These are phyloP conservation scores for Grigorovia jiainica DNA, from an alignment of 805 yeast genomes.

Conservation along the genomic window DNA sequence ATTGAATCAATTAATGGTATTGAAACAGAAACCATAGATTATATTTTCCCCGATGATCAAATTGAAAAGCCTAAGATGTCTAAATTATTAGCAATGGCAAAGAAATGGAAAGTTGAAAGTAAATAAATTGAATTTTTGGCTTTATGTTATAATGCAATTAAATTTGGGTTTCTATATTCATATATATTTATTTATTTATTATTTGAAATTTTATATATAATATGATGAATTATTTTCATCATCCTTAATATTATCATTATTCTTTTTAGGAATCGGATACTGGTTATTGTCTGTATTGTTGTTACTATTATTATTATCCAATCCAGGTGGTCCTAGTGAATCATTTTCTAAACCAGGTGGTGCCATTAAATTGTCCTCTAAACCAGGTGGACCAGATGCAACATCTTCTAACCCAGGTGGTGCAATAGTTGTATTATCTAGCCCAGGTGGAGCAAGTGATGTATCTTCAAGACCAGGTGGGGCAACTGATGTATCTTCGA, in stretches of 20 bases:
- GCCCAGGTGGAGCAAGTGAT: constrained; percentile 1
- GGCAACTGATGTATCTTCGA: background rate
- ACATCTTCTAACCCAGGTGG: background rate
- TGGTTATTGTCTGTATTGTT: background rate
- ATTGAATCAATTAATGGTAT: constrained; percentile 30
- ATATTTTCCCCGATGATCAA: constrained; percentile 56
- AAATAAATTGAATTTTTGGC: background rate
- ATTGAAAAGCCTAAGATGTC: constrained; percentile 16
- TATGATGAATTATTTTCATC: no score
- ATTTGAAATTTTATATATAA: no score
- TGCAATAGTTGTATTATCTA: background rate
- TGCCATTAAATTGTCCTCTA: background rate
- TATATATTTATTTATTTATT: no score
- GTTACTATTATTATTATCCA: background rate
- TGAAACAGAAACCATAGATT: constrained; percentile 49
- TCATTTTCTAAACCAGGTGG: background rate
- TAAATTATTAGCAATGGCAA: constrained; percentile 39
- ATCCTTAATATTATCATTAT: background rate
- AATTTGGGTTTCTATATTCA: background rate
- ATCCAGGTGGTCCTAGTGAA: constrained; percentile 10
- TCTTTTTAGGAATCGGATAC: no score
- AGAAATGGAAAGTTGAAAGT: constrained; percentile 36
- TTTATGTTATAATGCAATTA: background rate
- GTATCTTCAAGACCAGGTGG: background rate
- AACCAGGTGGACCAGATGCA: background rate